Conservation (phyloP, 805 yeast genomes). For the Candida arabinofermentans region DNA sequence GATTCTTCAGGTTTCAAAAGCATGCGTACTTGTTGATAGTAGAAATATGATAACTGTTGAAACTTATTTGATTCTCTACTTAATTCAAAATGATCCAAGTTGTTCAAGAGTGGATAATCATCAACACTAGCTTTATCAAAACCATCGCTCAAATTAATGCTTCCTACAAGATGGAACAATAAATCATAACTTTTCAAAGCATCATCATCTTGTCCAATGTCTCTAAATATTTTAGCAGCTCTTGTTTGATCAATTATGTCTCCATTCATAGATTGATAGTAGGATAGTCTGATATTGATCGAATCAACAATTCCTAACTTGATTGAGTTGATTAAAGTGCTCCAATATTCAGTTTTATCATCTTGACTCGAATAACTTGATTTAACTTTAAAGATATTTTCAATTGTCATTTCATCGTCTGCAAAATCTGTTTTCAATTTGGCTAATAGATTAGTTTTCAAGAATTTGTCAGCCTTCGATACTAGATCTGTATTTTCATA, state of each 20-base stretch:
- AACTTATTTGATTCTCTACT: slow-evolving; percentile 8
- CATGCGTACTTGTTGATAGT: slow-evolving; percentile 16
- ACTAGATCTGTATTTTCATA: slow-evolving; percentile 32
- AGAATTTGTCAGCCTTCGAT: slow-evolving; percentile 23
- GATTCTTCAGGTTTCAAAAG: slow-evolving; percentile 25
- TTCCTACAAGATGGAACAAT: slow-evolving; percentile 29
- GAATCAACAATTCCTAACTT: slow-evolving; percentile 50
- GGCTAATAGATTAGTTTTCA: slow-evolving; percentile 28
- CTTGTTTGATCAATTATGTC: slow-evolving; percentile 19
- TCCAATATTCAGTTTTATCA: slow-evolving; percentile 50
- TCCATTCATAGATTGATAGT: slow-evolving; percentile 30
- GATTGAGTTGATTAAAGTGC: slow-evolving; percentile 37
- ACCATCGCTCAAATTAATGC: slow-evolving; percentile 15
- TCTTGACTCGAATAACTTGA: slow-evolving; percentile 32
- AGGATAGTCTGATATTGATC: slow-evolving; percentile 43
- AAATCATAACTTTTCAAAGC: slow-evolving; percentile 50
- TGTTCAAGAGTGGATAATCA: slow-evolving; percentile 10
- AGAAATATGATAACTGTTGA: slow-evolving; percentile 20
- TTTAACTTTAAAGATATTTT: slow-evolving; percentile 39
- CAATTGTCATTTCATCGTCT: slow-evolving; percentile 22
- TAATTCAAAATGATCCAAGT: slow-evolving; percentile 6
- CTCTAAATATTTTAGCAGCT: slow-evolving; percentile 36
- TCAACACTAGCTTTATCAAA: slow-evolving; percentile 7
- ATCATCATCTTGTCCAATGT: slow-evolving; percentile 57
- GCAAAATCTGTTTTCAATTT: slow-evolving; percentile 31